Percentiles rank a stretch among this genome's conserved stretches.
phyloP scores from a whole-genome alignment of 495 filamentous ascomycete species.

The Saxophila tyrrhenica region DNA sequence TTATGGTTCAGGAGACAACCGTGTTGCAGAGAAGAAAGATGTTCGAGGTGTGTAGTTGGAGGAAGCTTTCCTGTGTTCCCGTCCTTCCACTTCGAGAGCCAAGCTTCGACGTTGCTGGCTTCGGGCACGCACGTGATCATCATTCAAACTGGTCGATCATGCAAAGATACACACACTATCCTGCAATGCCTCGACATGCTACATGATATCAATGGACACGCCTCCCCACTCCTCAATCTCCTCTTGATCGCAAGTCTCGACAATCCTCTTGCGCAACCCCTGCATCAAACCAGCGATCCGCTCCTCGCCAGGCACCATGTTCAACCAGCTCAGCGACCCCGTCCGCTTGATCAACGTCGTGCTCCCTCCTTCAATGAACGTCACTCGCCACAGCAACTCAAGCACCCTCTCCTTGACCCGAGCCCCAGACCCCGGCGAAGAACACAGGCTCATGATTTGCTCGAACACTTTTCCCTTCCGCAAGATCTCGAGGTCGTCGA shows the following conservation, averaged over 20 bases:
- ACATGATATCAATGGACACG: background rate
- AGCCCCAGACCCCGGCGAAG: slow-evolving; percentile 45
- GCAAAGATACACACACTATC: no score
- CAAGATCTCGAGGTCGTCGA: slow-evolving; percentile 68
- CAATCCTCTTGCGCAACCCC: slow-evolving; percentile 48
- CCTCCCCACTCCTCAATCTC: slow-evolving; percentile 59
- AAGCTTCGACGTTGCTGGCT: no score
- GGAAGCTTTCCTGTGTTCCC: no score
- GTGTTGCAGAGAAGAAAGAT: no score
- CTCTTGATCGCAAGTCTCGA: slow-evolving; percentile 56
- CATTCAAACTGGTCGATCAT: no score
- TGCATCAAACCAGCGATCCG: slow-evolving; percentile 36
- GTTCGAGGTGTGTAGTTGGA: no score
- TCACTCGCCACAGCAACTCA: slow-evolving; percentile 59
- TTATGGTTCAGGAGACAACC: no score
- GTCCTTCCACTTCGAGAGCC: no score
- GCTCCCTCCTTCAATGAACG: slow-evolving; percentile 63
- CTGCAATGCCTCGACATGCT: background rate
- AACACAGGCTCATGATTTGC: slow-evolving; percentile 58
- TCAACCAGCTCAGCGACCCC: slow-evolving; percentile 72
- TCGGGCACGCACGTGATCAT: no score
- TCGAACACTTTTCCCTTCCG: slow-evolving; percentile 71
- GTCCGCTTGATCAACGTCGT: slow-evolving; percentile 76
- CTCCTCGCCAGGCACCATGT: slow-evolving; percentile 38
- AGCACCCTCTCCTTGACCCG: slow-evolving; percentile 56